Base-by-base conservation (phyloP, 2,329 filamentous ascomycete genomes). In the Xylariales sp. region DNA sequence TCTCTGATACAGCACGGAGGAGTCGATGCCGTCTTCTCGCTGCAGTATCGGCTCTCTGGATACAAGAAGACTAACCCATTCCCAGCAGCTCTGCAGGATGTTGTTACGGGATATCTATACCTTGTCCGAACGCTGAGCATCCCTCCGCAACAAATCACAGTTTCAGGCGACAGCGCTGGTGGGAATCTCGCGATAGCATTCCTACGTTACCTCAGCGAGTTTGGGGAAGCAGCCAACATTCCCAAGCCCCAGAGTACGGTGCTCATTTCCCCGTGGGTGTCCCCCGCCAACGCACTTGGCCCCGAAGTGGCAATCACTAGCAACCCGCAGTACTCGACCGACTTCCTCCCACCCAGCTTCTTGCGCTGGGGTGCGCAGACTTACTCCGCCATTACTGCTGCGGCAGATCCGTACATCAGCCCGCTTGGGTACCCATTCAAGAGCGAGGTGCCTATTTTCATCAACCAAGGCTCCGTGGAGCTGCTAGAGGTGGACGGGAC, bases 101-200 rank as follows among this genome's bases (percentile, higher is more conserved):
- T 53, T 8, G 43, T 72, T 29, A 63, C 67, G 0, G 45, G 59
- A 2, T 69, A 69, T 46, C 45, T 61, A 4, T 65, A 70, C 45
- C 57, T 70, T 1, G 37, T 69, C 23, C 49, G 59, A 23, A 54
- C 55, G 3, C 54, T 67, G 14, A 45, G 52, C 1, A 60, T 72
- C 35, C 49, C 61, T 0, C 41, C 67, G 0, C 33, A 43, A 3
- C 52, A 62, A 19, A 67, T 73, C 36, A 51, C 66, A 0, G 20
- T 73, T 0, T 62, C 60, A 0, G 69, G 69, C 6, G 69, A 73
- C 49, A 66, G 61, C 11, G 69, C 69, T 0, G 69, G 69, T 33
- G 69, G 53, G 5, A 70, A 71, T 41, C 46, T 65, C 6, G 54
- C 52, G 3, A 56, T 70, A 10, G 53, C 60, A 0, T 48, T 73